phyloP scores from a whole-genome alignment of 179 eudicot genomes.

The Spergularia azorica region DNA sequence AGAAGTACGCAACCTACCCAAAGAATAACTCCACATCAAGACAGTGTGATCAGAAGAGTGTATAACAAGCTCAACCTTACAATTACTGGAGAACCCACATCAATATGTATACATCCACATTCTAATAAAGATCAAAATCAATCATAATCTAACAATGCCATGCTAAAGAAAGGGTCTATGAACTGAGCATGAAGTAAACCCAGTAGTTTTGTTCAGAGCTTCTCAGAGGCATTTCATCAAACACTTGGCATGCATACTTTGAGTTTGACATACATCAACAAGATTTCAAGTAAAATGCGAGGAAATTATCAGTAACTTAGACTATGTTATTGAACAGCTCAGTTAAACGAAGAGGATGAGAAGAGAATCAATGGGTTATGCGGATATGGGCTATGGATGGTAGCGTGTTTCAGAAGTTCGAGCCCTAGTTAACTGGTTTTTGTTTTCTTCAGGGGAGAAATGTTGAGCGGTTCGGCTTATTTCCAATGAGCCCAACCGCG shows the following conservation, averaged over 20 bases:
- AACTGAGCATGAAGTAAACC: neutral
- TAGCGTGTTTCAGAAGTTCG: too few species aligned
- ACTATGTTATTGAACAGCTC: neutral
- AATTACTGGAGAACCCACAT: neutral
- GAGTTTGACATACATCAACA: neutral
- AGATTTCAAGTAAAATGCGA: neutral
- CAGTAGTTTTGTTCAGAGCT: neutral
- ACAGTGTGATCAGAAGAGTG: neutral
- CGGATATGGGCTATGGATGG: too few species aligned
- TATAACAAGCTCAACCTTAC: neutral
- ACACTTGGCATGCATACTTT: slow-evolving; percentile 19
- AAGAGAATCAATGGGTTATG: neutral
- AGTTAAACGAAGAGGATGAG: neutral
- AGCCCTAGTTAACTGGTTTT: too few species aligned
- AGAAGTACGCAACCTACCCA: slow-evolving; percentile 5
- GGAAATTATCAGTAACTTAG: neutral
- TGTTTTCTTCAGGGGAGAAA: too few species aligned
- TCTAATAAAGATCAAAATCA: too few species aligned
- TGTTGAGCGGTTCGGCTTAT: too few species aligned
- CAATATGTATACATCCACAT: too few species aligned
- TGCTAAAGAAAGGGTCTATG: too few species aligned
- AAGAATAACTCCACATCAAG: neutral
- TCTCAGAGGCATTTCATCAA: slow-evolving; percentile 27
- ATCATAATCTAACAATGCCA: too few species aligned
- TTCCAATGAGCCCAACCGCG: too few species aligned